Conservation (phyloP, 352 stramenopile species). For the Thraustochytrium sp. region DNA sequence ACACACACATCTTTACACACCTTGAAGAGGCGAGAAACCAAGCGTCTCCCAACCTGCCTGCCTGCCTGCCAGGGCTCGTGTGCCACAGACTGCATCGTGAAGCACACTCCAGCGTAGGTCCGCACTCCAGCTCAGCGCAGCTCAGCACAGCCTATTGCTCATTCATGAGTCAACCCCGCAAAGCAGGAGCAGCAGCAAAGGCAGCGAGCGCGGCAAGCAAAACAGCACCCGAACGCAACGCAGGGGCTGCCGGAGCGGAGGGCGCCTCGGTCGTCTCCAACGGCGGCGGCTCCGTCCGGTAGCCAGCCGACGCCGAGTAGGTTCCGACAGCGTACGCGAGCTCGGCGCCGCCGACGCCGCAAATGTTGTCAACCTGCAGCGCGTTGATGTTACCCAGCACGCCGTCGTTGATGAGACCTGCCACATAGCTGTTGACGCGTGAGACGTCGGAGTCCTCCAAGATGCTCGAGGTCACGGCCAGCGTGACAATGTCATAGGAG, state of each 20-base stretch:
- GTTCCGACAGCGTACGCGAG: background rate
- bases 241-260: background rate
- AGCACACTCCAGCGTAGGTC: too few relatives aligned
- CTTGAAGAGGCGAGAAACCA: too few relatives aligned
- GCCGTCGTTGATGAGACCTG: background rate
- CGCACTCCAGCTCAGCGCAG: too few relatives aligned
- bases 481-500: background rate
- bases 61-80: too few relatives aligned
- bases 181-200: too few relatives aligned
- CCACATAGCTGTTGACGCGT: background rate
- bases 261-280: background rate
- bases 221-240: too few relatives aligned
- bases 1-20: too few relatives aligned
- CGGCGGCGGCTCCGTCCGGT: background rate
- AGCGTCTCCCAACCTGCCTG: too few relatives aligned
- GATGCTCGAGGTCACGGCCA: background rate
- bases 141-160: too few relatives aligned
- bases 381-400: background rate
- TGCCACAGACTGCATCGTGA: too few relatives aligned
- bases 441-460: background rate
- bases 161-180: too few relatives aligned
- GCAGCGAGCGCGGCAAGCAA: too few relatives aligned
- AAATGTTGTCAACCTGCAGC: slow-evolving; percentile 30
- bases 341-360: background rate
- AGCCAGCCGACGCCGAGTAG: background rate